phyloP scores from a whole-genome alignment of 805 yeast species.

The Ogataea neopini region DNA sequence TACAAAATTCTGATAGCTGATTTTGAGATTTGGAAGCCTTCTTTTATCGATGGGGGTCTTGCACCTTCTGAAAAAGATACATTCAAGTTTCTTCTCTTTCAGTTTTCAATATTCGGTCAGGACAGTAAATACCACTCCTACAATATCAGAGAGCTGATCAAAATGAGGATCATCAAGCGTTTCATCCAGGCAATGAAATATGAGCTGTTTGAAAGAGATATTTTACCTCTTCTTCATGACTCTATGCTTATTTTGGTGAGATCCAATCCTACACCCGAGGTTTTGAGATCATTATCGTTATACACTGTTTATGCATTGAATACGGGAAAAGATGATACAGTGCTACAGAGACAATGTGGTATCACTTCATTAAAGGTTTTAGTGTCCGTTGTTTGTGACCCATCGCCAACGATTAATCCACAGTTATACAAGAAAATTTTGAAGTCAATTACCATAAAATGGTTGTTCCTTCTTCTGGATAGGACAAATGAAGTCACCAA shows the following conservation, averaged over 20 bases:
- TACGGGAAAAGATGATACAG: constrained; percentile 27
- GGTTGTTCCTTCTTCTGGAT: constrained; percentile 58
- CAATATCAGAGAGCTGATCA: constrained; percentile 54
- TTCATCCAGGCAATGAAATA: constrained; percentile 52
- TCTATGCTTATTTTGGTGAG: constrained; percentile 43
- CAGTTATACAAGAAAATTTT: constrained; percentile 41
- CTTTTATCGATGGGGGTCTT: constrained; percentile 15
- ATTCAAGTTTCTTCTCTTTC: constrained; percentile 54
- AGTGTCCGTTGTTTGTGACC: constrained; percentile 42
- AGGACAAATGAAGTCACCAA: constrained; percentile 40
- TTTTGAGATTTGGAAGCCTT: constrained; percentile 56
- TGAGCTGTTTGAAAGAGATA: constrained; percentile 38
- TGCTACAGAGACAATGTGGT: constrained; percentile 33
- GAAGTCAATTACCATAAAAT: constrained; percentile 61
- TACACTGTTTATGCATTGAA: constrained; percentile 52
- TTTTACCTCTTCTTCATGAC: constrained; percentile 39
- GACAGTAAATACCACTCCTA: constrained; percentile 51
- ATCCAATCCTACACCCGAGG: constrained; percentile 54
- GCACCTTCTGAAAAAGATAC: constrained; percentile 39
- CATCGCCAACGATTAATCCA: constrained; percentile 19
- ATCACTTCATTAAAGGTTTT: constrained; percentile 40
- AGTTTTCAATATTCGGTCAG: constrained; percentile 54
- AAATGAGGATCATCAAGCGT: constrained; percentile 47
- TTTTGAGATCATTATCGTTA: constrained; percentile 51
- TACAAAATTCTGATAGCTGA: constrained; percentile 63